Evolutionary conservation across 805 yeast genomes (phyloP).

Genomic region (Cyberlindnera galapagoensis): DNA sequence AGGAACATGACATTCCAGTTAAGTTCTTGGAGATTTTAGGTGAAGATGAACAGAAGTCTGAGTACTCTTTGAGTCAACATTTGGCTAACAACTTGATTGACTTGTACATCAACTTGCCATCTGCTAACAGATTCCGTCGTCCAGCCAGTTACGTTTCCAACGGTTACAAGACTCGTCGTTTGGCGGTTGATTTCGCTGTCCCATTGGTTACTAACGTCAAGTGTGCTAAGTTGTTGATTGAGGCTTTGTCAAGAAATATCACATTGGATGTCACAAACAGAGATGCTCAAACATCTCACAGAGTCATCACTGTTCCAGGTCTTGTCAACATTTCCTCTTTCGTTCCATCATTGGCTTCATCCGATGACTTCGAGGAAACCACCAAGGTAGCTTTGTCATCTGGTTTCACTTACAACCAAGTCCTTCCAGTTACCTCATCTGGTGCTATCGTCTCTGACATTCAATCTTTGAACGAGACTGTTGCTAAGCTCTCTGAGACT

Average conservation of each 20-base stretch:
- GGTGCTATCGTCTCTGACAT: conserved; percentile 63
- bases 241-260: conserved; percentile 75
- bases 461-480: conserved; percentile 58
- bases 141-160: conserved; percentile 97
- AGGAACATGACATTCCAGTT: conserved; percentile 91
- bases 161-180: conserved; percentile 97
- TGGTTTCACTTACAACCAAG: conserved; percentile 83
- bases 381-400: conserved; percentile 69
- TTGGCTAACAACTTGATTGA: conserved; percentile 95
- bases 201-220: conserved; percentile 97
- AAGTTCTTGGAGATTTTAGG: conserved; percentile 85
- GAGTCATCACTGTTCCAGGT: conserved; percentile 79
- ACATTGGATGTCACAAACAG: conserved; percentile 62
- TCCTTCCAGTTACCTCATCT: conserved; percentile 63
- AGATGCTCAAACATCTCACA: conserved; percentile 89
- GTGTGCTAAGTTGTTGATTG: conserved; percentile 91
- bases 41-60: conserved; percentile 78
- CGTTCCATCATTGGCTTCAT: conserved; percentile 56
- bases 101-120: conserved; percentile 92
- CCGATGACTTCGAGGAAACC: conserved; percentile 54
- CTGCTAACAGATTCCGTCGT: conserved; percentile 94
- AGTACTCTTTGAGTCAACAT: conserved; percentile 93
- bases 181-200: conserved; percentile 98
- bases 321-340: conserved; percentile 76
- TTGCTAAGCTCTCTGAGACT: conserved; percentile 41